Percentiles rank a stretch among this genome's conserved stretches.
Evolutionary conservation across 345 rosid genomes (phyloP).

Genomic region (Hibiscus trionum): DNA sequence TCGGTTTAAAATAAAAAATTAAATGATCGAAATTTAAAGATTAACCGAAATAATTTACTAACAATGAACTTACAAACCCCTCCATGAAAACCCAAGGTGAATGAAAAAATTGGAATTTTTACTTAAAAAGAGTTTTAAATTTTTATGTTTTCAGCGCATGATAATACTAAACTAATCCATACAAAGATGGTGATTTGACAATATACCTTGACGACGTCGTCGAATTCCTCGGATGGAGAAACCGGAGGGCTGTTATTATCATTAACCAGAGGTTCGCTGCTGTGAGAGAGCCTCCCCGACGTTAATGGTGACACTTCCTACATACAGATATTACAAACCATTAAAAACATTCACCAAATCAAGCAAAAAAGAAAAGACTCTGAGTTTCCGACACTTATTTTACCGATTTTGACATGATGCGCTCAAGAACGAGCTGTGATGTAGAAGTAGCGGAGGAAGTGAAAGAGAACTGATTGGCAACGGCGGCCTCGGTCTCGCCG

Average conservation of each 20-base stretch:
- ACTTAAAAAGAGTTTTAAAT: too few species aligned
- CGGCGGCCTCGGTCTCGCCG: conserved; percentile 24
- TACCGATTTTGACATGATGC: conserved; percentile 92
- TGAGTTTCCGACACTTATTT: neutral
- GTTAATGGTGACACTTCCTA: conserved; percentile 94
- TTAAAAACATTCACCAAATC: neutral
- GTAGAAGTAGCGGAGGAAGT: conserved; percentile 49
- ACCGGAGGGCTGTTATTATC: conserved; percentile 61
- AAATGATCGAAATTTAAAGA: too few species aligned
- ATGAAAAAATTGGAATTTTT: too few species aligned
- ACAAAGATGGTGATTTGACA: too few species aligned
- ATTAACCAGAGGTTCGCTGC: conserved; percentile 76
- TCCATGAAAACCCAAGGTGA: too few species aligned
- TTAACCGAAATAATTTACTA: too few species aligned
- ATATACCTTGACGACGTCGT: conserved; percentile 58
- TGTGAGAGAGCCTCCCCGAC: conserved; percentile 91
- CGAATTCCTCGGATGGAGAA: conserved; percentile 47
- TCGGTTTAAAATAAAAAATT: too few species aligned
- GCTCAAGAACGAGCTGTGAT: conserved; percentile 90
- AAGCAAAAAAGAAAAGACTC: neutral
- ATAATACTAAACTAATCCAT: too few species aligned
- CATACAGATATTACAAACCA: conserved; percentile 5
- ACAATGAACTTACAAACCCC: too few species aligned
- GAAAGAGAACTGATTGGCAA: conserved; percentile 51
- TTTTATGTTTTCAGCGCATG: too few species aligned